Percentiles rank a stretch among this genome's conserved stretches.
These are phyloP conservation scores for Aplosporella prunicola DNA, from an alignment of 2,329 filamentous ascomycete species.

Conservation along the genomic window DNA sequence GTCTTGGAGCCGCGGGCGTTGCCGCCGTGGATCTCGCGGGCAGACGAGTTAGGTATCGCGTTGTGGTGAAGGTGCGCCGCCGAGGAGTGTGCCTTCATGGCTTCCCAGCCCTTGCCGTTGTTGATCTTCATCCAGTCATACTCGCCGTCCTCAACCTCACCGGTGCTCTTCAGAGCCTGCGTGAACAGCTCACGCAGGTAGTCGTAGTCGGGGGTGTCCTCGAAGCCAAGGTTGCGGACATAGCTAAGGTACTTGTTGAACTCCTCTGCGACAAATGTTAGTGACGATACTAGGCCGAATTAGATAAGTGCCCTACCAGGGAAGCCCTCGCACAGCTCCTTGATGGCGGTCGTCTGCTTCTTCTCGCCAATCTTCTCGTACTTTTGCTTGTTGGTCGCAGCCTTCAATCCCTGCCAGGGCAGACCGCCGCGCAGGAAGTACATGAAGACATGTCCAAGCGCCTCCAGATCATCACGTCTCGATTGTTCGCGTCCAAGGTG, in stretches of 20 bases:
- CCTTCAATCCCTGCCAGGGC: constrained; percentile 60
- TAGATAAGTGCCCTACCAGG: constrained; percentile 46
- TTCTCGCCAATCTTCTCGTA: constrained; percentile 99
- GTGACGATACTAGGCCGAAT: constrained; percentile 6
- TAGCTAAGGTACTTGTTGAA: constrained; percentile 97
- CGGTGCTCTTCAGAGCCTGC: constrained; percentile 85
- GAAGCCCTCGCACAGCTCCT: constrained; percentile 93
- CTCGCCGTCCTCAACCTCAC: constrained; percentile 92
- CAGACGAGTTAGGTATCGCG: constrained; percentile 67
- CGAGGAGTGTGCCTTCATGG: constrained; percentile 58
- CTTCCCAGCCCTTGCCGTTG: constrained; percentile 86
- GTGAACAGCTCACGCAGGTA: constrained; percentile 95
- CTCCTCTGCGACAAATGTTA: constrained; percentile 53
- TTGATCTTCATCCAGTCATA: constrained; percentile 99
- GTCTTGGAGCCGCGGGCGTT: constrained; percentile 52
- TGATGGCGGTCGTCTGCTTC: constrained; percentile 96
- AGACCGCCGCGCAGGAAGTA: constrained; percentile 58
- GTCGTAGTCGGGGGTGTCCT: constrained; percentile 97
- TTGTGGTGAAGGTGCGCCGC: constrained; percentile 75
- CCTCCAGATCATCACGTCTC: constrained; percentile 89
- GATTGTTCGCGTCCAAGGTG: constrained; percentile 95
- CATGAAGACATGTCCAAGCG: constrained; percentile 62
- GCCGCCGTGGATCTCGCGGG: constrained; percentile 72
- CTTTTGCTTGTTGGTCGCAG: constrained; percentile 80
- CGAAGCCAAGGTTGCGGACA: constrained; percentile 94